Percentiles rank a stretch among this genome's conserved stretches.
phyloP scores from a whole-genome alignment of 2,329 filamentous ascomycete species.

The Teratosphaeria zuluensis region DNA sequence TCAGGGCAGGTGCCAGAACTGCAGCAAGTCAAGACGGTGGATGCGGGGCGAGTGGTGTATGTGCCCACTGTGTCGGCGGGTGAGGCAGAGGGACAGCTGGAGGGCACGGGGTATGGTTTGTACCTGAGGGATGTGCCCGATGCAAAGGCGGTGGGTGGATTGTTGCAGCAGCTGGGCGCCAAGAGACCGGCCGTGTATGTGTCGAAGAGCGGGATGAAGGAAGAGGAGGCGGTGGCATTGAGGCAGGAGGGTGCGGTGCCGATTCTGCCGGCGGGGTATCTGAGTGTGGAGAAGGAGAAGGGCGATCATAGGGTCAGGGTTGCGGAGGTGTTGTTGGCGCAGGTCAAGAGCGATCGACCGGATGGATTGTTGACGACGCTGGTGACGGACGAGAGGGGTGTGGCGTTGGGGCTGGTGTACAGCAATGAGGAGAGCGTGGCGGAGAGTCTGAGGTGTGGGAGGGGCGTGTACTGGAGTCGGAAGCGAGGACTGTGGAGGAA shows the following conservation, averaged over 20 bases:
- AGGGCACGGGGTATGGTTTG: slow-evolving; percentile 36
- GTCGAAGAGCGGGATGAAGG: slow-evolving; percentile 33
- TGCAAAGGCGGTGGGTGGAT: slow-evolving; percentile 34
- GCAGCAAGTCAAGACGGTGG: slow-evolving; percentile 41
- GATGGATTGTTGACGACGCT: slow-evolving; percentile 84
- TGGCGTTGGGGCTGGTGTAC: slow-evolving; percentile 83
- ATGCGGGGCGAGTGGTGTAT: slow-evolving; percentile 48
- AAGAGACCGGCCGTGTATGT: slow-evolving; percentile 42
- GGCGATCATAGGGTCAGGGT: slow-evolving; percentile 54
- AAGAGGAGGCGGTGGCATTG: slow-evolving; percentile 33
- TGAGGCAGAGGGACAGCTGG: slow-evolving; percentile 32
- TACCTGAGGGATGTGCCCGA: slow-evolving; percentile 32
- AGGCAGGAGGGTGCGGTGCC: slow-evolving; percentile 48
- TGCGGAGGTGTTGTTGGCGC: slow-evolving; percentile 60
- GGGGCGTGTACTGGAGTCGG: slow-evolving; percentile 88
- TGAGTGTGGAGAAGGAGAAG: slow-evolving; percentile 57
- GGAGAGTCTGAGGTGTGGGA: slow-evolving; percentile 71
- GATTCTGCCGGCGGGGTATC: slow-evolving; percentile 58
- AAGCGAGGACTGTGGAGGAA: slow-evolving; percentile 97
- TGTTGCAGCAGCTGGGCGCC: slow-evolving; percentile 41
- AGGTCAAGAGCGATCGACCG: slow-evolving; percentile 69
- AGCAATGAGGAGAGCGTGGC: slow-evolving; percentile 84
- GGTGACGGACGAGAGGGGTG: slow-evolving; percentile 78
- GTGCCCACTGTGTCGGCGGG: slow-evolving; percentile 34
- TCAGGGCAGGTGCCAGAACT: slow-evolving; percentile 55